phyloP scores from a whole-genome alignment of 176 grass and related monocot genomes.

The Oryza coarctata region DNA sequence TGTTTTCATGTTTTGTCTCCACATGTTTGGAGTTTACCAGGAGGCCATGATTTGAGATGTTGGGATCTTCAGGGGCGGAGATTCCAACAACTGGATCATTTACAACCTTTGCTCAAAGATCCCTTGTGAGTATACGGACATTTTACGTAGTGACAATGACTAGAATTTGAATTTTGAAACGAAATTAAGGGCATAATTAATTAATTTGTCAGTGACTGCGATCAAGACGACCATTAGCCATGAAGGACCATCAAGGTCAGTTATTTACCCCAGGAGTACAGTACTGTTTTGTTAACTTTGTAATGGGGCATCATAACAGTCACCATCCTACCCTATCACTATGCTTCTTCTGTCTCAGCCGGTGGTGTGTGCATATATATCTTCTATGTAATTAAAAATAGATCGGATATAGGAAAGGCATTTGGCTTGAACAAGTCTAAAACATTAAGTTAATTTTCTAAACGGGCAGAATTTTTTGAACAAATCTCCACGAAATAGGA shows the following conservation, averaged over 20 bases:
- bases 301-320: background rate
- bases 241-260: background rate
- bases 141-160: constrained; percentile 1
- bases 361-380: too few relatives aligned
- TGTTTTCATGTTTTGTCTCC: constrained; percentile 4
- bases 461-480: background rate
- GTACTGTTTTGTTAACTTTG: background rate
- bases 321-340: background rate
- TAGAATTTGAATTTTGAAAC: background rate
- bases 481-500: background rate
- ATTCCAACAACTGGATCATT: constrained; percentile 3
- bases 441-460: background rate
- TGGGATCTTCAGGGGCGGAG: constrained; percentile 6
- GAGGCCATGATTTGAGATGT: constrained; percentile 26
- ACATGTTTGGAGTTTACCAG: constrained; percentile 14
- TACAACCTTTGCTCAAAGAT: constrained; percentile 7
- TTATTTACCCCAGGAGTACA: background rate
- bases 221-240: background rate
- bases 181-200: background rate
- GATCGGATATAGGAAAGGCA: background rate
- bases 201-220: background rate
- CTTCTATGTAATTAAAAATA: too few relatives aligned
- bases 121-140: background rate
- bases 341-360: too few relatives aligned
- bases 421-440: background rate